Percentiles rank a stretch among this genome's conserved stretches.
phyloP scores from a whole-genome alignment of 192 early-diverging fungal species.

The Fimicolochytrium jonesii region DNA sequence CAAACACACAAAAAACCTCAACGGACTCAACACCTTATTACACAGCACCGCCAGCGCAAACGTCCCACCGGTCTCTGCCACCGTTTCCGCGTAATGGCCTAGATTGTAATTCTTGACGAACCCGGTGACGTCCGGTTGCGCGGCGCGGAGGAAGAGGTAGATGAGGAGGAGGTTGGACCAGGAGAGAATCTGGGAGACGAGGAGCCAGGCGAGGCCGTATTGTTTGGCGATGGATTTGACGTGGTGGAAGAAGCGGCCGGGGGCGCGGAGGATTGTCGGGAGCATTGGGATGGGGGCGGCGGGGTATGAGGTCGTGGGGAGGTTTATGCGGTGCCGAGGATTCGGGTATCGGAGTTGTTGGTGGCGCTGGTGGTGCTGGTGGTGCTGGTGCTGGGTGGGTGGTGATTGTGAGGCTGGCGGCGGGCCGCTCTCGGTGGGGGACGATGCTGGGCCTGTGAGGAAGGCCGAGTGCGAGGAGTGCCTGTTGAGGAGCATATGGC shows the following conservation, averaged over 20 bases:
- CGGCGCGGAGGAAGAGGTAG: slow-evolving; percentile 7
- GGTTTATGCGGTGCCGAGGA: too few species aligned
- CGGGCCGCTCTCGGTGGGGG: too few species aligned
- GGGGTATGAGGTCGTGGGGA: too few species aligned
- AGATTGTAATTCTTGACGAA: slow-evolving; percentile 6
- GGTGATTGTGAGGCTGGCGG: too few species aligned
- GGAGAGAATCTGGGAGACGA: slow-evolving; percentile 19
- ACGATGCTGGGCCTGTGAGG: too few species aligned
- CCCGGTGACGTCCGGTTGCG: slow-evolving; percentile 2
- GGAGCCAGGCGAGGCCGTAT: slow-evolving; percentile 19
- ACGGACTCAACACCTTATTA: slow-evolving; percentile 14
- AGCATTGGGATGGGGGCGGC: too few species aligned
- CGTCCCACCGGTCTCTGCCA: slow-evolving; percentile 11
- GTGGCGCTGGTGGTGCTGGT: too few species aligned
- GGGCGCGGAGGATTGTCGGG: neutral
- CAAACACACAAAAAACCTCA: slow-evolving; percentile 11
- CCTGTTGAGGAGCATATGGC: too few species aligned
- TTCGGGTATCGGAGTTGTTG: too few species aligned
- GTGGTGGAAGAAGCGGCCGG: neutral
- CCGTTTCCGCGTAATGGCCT: neutral
- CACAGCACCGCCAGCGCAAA: slow-evolving; percentile 18
- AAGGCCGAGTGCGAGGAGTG: too few species aligned
- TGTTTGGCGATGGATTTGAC: neutral
- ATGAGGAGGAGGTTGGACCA: slow-evolving; percentile 15
- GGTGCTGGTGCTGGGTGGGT: too few species aligned